Conservation (phyloP, 148 eudicot species). For the Rhododendron molle region DNA sequence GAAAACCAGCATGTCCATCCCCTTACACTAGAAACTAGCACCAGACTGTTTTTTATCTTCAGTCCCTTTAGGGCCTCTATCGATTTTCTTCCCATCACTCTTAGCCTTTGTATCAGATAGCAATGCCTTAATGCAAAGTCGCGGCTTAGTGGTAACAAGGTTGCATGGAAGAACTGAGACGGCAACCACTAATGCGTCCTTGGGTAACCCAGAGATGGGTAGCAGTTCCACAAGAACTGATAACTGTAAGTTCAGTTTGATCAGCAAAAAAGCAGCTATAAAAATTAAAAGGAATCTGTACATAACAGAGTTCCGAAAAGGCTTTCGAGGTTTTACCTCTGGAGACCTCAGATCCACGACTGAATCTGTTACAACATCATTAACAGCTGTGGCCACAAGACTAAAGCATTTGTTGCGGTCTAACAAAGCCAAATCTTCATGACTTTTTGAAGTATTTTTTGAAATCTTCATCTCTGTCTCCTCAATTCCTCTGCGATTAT, state of each 20-base stretch:
- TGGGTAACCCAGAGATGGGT: conserved; percentile 57
- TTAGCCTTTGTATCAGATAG: conserved; percentile 40
- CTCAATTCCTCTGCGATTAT: conserved; percentile 74
- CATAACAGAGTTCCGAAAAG: background rate
- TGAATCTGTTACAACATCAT: conserved; percentile 52
- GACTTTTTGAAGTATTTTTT: conserved; percentile 20
- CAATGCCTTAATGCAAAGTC: conserved; percentile 53
- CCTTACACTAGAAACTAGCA: background rate
- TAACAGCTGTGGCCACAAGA: conserved; percentile 59
- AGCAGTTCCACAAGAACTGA: conserved; percentile 58
- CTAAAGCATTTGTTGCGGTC: conserved; percentile 71
- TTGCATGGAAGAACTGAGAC: conserved; percentile 64
- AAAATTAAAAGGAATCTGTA: background rate
- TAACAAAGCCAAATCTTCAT: conserved; percentile 29
- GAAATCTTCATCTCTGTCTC: conserved; percentile 44
- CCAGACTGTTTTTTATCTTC: background rate
- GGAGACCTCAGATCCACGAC: conserved; percentile 71
- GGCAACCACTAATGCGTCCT: conserved; percentile 46
- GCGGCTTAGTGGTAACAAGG: conserved; percentile 57
- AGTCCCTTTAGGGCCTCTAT: background rate
- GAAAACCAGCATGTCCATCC: background rate
- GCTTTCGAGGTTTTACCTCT: conserved; percentile 37
- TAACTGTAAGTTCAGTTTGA: conserved; percentile 33
- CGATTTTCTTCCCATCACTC: conserved; percentile 17
- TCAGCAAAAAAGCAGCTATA: conserved; percentile 6